Conservation (phyloP, 345 rosid genomes). For the Eucalyptus brandiana region DNA sequence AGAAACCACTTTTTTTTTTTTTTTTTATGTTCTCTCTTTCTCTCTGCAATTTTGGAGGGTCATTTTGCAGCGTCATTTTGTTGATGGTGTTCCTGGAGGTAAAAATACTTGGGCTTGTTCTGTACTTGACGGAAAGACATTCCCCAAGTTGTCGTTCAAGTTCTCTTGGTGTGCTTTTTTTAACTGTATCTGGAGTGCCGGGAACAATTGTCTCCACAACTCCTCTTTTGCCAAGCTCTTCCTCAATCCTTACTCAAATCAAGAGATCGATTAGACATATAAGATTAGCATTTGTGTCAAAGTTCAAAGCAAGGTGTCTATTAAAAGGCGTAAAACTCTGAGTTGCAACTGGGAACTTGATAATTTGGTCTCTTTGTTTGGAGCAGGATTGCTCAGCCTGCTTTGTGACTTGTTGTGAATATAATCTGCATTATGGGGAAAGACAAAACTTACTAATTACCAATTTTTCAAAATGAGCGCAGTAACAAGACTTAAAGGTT, state of each 20-base stretch:
- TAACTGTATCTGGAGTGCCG: not conserved
- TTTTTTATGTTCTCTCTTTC: not conserved
- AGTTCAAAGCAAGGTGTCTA: not conserved
- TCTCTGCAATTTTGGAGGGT: not conserved
- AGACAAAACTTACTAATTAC: not conserved
- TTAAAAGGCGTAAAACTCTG: not conserved
- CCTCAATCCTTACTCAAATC: not conserved
- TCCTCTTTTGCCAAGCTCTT: not conserved
- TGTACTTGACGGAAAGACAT: not conserved
- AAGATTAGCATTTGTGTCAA: not conserved
- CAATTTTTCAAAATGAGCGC: not conserved
- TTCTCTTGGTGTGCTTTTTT: not conserved
- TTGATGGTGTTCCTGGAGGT: not conserved
- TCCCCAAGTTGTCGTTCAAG: not conserved
- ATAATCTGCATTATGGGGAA: not conserved
- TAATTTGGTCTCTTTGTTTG: not conserved
- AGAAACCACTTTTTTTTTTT: not conserved
- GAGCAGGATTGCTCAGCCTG: not conserved
- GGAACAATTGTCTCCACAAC: not conserved
- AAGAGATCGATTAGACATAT: not conserved
- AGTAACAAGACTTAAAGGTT: not conserved
- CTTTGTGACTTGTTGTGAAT: not conserved
- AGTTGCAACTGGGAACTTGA: not conserved
- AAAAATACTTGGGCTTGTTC: not conserved
- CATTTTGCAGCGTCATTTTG: not conserved